A percentile compares a stretch with the other conserved stretches of the same genome.
Evolutionary conservation across 257 asterid species (phyloP).

Genomic region (Handroanthus guayacan): DNA sequence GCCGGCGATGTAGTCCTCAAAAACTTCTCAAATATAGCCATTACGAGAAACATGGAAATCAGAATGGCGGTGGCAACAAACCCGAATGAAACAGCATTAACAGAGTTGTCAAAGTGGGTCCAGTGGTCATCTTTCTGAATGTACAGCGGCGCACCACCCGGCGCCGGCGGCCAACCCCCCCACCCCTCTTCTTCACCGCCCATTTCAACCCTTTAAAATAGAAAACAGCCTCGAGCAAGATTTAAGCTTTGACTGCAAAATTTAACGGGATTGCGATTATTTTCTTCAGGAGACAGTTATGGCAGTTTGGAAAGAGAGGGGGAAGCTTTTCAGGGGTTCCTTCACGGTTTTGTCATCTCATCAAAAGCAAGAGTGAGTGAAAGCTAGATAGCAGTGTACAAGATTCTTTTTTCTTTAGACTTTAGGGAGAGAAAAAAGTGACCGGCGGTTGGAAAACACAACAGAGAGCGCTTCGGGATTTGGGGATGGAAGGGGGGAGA

Average conservation of each 20-base stretch:
- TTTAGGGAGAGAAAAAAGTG: conserved; percentile 10
- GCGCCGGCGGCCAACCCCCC: conserved; percentile 72
- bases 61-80: conserved; percentile 95
- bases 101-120: conserved; percentile 92
- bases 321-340: conserved; percentile 36
- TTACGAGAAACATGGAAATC: conserved; percentile 87
- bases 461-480: conserved; percentile 32
- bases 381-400: conserved; percentile 11
- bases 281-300: conserved; percentile 36
- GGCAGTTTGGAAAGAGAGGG: conserved; percentile 44
- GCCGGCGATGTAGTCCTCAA: conserved; percentile 65
- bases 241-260: neutral
- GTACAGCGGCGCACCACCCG: conserved; percentile 67
- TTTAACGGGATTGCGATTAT: neutral
- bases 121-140: conserved; percentile 71
- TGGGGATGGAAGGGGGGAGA: conserved; percentile 5
- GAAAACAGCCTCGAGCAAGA: neutral
- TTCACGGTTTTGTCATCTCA: conserved; percentile 33
- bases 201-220: conserved; percentile 37
- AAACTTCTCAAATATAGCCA: conserved; percentile 92
- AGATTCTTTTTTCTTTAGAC: conserved; percentile 33
- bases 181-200: conserved; percentile 73
- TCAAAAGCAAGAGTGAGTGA: conserved; percentile 21
- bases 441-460: conserved; percentile 32
- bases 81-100: conserved; percentile 88